phyloP scores from a whole-genome alignment of 306 rosid genomes.

The Vicia villosa region DNA sequence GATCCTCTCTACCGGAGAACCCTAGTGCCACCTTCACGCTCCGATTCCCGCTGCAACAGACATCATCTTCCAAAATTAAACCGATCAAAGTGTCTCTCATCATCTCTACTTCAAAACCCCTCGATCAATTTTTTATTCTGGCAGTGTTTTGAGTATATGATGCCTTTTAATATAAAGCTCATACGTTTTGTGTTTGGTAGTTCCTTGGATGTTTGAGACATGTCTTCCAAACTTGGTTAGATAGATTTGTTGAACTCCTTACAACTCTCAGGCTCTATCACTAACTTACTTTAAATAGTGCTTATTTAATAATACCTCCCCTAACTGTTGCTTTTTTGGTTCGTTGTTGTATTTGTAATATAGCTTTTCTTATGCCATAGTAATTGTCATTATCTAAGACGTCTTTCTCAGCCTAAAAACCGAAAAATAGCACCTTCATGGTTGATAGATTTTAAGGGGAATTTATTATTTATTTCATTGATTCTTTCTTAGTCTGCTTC shows the following conservation, averaged over 20 bases:
- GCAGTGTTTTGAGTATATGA: background rate
- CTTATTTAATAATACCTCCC: slow-evolving; percentile 1
- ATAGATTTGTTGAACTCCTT: slow-evolving; percentile 1
- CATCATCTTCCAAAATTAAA: no score
- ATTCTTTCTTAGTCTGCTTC: no score
- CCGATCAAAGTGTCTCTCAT: no score
- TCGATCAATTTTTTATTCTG: slow-evolving; percentile 23
- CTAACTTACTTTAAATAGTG: slow-evolving; percentile 8
- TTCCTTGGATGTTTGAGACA: slow-evolving; percentile 3
- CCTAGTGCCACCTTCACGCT: no score
- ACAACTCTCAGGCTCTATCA: background rate
- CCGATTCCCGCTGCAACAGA: no score
- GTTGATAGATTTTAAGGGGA: no score
- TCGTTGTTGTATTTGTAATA: slow-evolving; percentile 2
- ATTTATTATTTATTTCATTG: no score
- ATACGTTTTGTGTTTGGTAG: background rate
- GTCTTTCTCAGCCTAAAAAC: slow-evolving; percentile 6
- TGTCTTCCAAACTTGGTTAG: slow-evolving; percentile 23
- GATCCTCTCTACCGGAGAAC: no score
- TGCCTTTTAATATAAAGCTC: background rate
- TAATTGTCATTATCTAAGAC: background rate
- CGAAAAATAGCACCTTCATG: slow-evolving; percentile 15
- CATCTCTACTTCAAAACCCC: no score
- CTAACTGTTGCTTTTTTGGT: slow-evolving; percentile 1
- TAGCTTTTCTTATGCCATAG: slow-evolving; percentile 10